Evolutionary conservation across 768 basidiomycete species (phyloP), one percentile per base, ranked within the genome.

Genomic region (Suillus occidentalis): DNA sequence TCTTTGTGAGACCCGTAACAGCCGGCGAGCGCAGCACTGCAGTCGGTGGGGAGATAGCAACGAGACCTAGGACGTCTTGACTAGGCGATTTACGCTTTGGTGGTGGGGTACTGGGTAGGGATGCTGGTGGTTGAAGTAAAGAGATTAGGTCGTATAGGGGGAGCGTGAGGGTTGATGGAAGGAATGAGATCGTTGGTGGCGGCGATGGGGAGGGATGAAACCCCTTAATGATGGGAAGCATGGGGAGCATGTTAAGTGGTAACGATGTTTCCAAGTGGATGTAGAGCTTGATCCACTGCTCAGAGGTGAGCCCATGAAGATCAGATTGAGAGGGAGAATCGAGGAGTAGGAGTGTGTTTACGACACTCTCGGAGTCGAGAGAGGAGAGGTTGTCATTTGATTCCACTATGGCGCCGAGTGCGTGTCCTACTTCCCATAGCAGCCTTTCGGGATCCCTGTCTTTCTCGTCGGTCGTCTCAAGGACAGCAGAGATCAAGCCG

Each of bases 1-100:
- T 93, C 78, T 94, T 95, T 13, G 93, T 94, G 34, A 95, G 81
- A 20, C 90, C 90, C 0, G 89, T 90, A 28, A 87, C 85, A 0
- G 87, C 87, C 0, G 90, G 89, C 0, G 89, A 89, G 45, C 91
- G 82, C 58, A 92, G 78, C 28, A 92, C 69, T 7, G 90, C 85
- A 10, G 86, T 85, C 4, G 90, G 88, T 5, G 90, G 91, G 3
- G 90, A 91, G 28, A 90, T 83, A 6, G 84, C 81, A 6, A 89
- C 84, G 40, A 89, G 80, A 20, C 85, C 87, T 36, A 92, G 76
- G 53, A 88, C 58, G 66, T 87, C 85, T 20, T 85, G 84, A 36
- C 82, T 83, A 67, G 82, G 81, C 10, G 77, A 67, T 59, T 73
- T 83, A 12, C 79, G 79, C 59, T 80, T 82, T 12, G 39, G 58